These are phyloP conservation scores for Xylariaceae sp. DNA, from an alignment of 2,329 filamentous ascomycete genomes.

Conservation along the genomic window DNA sequence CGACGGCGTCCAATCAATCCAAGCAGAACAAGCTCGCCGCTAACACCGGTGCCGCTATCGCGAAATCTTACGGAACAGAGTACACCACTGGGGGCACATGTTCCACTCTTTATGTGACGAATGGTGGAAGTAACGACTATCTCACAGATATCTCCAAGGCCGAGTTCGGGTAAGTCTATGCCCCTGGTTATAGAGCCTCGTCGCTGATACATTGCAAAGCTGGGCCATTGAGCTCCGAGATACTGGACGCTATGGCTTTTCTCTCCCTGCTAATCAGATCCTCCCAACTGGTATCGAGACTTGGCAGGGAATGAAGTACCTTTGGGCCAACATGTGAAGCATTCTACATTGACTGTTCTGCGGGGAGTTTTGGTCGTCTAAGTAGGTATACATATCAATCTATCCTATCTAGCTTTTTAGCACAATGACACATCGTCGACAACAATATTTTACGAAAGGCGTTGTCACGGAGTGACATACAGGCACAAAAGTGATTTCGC, in stretches of 20 bases:
- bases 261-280: slow-evolving; percentile 25
- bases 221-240: slow-evolving; percentile 30
- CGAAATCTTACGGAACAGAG: slow-evolving; percentile 18
- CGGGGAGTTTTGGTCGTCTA: too few relatives aligned
- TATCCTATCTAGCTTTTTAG: too few relatives aligned
- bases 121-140: slow-evolving; percentile 26
- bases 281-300: slow-evolving; percentile 24
- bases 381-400: too few relatives aligned
- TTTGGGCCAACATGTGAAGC: slow-evolving; percentile 20
- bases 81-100: slow-evolving; percentile 36
- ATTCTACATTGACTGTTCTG: too few relatives aligned
- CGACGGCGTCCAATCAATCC: slow-evolving; percentile 18
- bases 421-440: too few relatives aligned
- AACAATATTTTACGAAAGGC: too few relatives aligned
- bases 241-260: slow-evolving; percentile 23
- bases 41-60: slow-evolving; percentile 16
- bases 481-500: too few relatives aligned
- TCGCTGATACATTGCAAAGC: slow-evolving; percentile 4
- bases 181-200: background rate
- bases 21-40: slow-evolving; percentile 32
- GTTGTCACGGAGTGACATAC: too few relatives aligned
- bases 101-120: slow-evolving; percentile 30
- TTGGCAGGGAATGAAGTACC: slow-evolving; percentile 26
- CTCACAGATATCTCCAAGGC: slow-evolving; percentile 24
- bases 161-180: slow-evolving; percentile 21